phyloP scores from a whole-genome alignment of 805 yeast species.

The Tetrapisispora iriomotensis region DNA sequence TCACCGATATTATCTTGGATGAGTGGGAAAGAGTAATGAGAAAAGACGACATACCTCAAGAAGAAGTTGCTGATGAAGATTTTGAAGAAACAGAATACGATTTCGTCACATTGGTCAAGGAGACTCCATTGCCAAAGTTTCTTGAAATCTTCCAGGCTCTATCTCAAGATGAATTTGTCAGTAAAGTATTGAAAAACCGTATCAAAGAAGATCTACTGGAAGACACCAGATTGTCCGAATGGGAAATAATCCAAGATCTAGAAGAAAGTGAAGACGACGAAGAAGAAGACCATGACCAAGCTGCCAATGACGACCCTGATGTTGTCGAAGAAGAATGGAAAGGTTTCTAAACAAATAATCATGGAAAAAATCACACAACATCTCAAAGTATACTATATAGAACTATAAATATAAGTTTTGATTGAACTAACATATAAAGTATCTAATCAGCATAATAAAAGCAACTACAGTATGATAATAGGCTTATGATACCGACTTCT shows the following conservation, averaged over 20 bases:
- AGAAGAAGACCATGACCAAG: constrained; percentile 24
- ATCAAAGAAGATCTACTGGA: constrained; percentile 55
- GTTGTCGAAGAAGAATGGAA: constrained; percentile 33
- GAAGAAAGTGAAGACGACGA: constrained; percentile 14
- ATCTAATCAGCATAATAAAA: too few species aligned
- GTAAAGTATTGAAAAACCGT: constrained; percentile 57
- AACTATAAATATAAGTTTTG: too few species aligned
- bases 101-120: constrained; percentile 27
- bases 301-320: constrained; percentile 16
- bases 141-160: constrained; percentile 53
- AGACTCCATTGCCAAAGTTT: constrained; percentile 45
- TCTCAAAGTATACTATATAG: too few species aligned
- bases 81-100: constrained; percentile 31
- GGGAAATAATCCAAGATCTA: constrained; percentile 40
- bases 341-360: constrained; percentile 25
- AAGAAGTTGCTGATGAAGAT: constrained; percentile 34
- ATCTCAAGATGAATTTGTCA: constrained; percentile 35
- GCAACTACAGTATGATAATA: too few species aligned
- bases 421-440: too few species aligned
- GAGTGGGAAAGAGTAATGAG: constrained; percentile 66
- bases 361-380: neutral
- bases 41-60: constrained; percentile 37
- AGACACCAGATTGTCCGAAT: constrained; percentile 51
- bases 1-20: constrained; percentile 74
- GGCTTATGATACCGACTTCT: too few species aligned